Evolutionary conservation across 2,329 filamentous ascomycete genomes (phyloP).

Genomic region (Neurospora sp.): DNA sequence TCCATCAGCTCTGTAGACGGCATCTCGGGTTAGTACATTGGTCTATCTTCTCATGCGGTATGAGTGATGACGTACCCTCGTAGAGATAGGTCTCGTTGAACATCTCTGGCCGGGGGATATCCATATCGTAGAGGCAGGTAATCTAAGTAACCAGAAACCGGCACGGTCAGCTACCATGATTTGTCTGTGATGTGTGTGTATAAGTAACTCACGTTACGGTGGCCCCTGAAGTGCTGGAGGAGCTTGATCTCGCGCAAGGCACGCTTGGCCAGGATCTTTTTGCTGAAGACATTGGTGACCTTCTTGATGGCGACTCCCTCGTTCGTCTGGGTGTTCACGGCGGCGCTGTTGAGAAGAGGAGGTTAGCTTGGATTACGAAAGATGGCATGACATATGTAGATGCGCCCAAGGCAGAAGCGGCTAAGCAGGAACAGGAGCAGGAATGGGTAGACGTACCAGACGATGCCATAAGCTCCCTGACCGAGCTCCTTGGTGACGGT

Average conservation of each 20-base stretch:
- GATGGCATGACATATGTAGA: not conserved
- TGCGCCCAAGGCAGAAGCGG: not conserved
- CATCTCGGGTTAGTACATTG: no score
- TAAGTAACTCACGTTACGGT: slow-evolving; percentile 61
- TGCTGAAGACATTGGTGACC: slow-evolving; percentile 99
- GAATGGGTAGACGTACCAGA: slow-evolving; percentile 57
- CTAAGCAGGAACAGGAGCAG: not conserved
- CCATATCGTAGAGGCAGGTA: slow-evolving; percentile 98
- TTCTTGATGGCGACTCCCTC: slow-evolving; percentile 99
- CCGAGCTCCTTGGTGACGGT: slow-evolving; percentile 98
- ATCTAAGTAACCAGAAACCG: slow-evolving; percentile 52
- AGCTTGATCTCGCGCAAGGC: slow-evolving; percentile 97
- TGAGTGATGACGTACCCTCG: slow-evolving; percentile 57
- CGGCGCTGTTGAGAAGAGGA: slow-evolving; percentile 52
- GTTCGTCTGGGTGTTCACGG: slow-evolving; percentile 78
- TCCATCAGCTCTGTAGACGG: slow-evolving; percentile 99
- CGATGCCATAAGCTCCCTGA: slow-evolving; percentile 96
- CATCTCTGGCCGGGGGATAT: slow-evolving; percentile 91
- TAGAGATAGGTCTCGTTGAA: slow-evolving; percentile 99
- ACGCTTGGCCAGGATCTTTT: slow-evolving; percentile 98
- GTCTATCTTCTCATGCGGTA: no score
- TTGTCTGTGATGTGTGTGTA: not conserved
- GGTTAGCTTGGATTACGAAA: not conserved
- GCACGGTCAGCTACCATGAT: not conserved
- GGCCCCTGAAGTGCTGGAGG: slow-evolving; percentile 90